Conservation (phyloP, 176 grass and related monocot species). For the Metroxylon sagu region DNA sequence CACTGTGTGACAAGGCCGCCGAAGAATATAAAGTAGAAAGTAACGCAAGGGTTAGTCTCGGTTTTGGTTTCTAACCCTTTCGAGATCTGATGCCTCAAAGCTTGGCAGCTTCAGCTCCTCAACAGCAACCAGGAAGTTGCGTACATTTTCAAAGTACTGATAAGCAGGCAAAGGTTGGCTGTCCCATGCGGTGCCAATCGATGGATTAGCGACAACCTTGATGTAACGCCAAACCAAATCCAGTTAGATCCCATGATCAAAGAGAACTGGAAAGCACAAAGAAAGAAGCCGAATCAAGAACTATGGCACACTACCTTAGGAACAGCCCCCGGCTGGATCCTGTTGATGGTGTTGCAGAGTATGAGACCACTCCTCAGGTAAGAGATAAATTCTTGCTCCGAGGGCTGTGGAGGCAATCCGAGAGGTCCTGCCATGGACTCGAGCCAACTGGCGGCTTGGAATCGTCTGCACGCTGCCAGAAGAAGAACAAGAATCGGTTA, state of each 20-base stretch:
- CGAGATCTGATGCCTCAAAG: slow-evolving; percentile 82
- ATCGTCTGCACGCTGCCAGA: slow-evolving; percentile 56
- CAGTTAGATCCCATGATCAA: not conserved
- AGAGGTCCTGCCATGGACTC: slow-evolving; percentile 44
- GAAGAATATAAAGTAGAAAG: too few species aligned
- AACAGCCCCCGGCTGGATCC: slow-evolving; percentile 55
- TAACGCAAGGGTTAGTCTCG: too few species aligned
- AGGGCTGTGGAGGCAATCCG: slow-evolving; percentile 34
- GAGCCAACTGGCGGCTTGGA: slow-evolving; percentile 67
- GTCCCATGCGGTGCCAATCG: slow-evolving; percentile 31
- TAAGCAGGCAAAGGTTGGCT: slow-evolving; percentile 67
- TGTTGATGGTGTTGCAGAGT: slow-evolving; percentile 82
- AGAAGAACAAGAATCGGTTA: slow-evolving; percentile 18
- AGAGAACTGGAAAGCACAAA: not conserved
- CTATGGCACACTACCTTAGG: slow-evolving; percentile 30
- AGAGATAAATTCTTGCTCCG: slow-evolving; percentile 56
- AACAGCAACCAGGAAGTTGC: slow-evolving; percentile 83
- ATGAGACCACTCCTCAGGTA: slow-evolving; percentile 70
- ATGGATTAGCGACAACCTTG: slow-evolving; percentile 29
- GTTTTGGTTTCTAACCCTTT: slow-evolving; percentile 39
- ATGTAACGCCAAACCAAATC: not conserved
- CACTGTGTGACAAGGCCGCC: not conserved
- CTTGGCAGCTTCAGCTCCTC: slow-evolving; percentile 51
- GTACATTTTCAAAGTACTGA: slow-evolving; percentile 89
- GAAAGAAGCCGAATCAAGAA: not conserved